Evolutionary conservation across 75 land plant species (phyloP).

Genomic region (Pinus tabuliformis): DNA sequence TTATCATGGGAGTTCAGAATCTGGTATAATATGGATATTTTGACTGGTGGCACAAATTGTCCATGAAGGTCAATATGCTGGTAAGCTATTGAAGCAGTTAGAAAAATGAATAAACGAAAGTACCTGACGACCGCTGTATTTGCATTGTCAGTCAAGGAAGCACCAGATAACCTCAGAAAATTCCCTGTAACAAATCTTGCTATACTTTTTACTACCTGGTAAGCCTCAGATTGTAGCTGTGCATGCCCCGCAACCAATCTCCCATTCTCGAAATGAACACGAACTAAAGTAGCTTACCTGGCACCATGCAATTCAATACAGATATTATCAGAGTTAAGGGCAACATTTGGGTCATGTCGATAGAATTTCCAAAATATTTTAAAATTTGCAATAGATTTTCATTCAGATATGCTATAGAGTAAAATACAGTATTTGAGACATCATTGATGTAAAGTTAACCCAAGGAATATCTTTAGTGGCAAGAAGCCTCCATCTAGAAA

Average conservation of each 20-base stretch:
- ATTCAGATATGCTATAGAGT: no score
- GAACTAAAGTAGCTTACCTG: constrained; percentile 32
- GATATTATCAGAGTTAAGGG: neutral
- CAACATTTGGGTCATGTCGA: no score
- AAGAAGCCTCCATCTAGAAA: no score
- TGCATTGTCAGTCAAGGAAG: constrained; percentile 79
- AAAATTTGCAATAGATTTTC: no score
- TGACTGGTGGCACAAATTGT: neutral
- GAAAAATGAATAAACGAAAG: neutral
- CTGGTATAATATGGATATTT: neutral
- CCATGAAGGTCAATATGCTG: neutral
- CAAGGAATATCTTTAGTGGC: no score
- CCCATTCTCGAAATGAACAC: constrained; percentile 60
- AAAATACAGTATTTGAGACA: no score
- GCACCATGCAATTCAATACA: neutral
- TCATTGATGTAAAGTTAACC: no score
- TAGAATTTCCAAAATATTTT: no score
- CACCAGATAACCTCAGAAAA: constrained; percentile 76
- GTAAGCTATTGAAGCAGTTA: no score
- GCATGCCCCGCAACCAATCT: constrained; percentile 22
- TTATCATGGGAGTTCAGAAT: neutral
- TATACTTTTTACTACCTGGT: constrained; percentile 46
- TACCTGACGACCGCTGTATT: constrained; percentile 71
- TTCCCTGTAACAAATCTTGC: constrained; percentile 64
- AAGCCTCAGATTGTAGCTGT: constrained; percentile 78